Evolutionary conservation across 495 filamentous ascomycete species (phyloP), one percentile per base, ranked within the genome.

Genomic region (Penicillium turbatum): DNA sequence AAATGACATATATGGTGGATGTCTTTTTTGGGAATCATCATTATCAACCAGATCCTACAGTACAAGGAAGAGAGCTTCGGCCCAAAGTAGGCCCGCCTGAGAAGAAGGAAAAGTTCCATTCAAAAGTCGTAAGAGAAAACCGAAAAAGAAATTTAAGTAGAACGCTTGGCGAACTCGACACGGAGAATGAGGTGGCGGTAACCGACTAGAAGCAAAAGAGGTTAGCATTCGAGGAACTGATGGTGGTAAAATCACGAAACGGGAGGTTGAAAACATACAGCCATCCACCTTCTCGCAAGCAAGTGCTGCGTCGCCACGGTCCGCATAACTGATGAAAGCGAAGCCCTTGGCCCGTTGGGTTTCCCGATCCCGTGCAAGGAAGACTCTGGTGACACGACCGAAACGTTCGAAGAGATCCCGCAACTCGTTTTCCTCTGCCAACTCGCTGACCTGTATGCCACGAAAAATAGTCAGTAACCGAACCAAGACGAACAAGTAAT

Each of bases 261-360:
- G 30, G 26, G 41, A 5, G 6, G 35, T 16, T 54, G 21, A 51
- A 55, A 56, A 79, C 84, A 69, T 78, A 87, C 84, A 96, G 59
- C 95, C 95, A 75, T 98, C 93, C 86, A 98, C 88, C 79, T 96
- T 97, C 75, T 88, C 86, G 74, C 92, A 96, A 7, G 93, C 93
- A 72, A 84, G 87, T 52, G 87, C 84, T 50, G 93, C 93, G 73
- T 98, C 95, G 53, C 75, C 70, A 59, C 92, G 81, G 58, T 97
- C 93, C 44, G 84, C 85, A 71, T 91, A 98, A 69, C 88, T 95
- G 75, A 98, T 95, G 70, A 98, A 98, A 15, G 93, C 93, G 65
- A 97, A 98, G 39, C 93, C 93, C 82, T 98, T 98, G 48, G 95
- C 93, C 60, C 90, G 67, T 51, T 88, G 86, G 31, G 95, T 97